Percentiles rank a stretch among this genome's conserved stretches.
Evolutionary conservation across 495 filamentous ascomycete genomes (phyloP).

Genomic region (Ramalina intermedia): DNA sequence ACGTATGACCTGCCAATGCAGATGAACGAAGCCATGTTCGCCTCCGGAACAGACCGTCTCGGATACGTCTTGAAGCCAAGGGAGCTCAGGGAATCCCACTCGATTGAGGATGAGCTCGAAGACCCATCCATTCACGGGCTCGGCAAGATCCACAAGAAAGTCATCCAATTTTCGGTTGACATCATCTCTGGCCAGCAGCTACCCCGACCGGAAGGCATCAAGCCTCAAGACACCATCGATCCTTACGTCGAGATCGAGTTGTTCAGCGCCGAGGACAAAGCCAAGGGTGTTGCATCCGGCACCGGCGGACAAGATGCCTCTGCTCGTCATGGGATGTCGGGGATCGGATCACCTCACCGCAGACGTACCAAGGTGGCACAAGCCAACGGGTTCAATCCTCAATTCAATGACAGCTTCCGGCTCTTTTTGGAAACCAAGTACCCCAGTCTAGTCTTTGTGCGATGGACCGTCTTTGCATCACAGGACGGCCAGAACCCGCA

Average conservation of each 20-base stretch:
- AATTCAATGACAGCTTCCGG: slow-evolving; percentile 60
- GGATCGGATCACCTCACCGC: slow-evolving; percentile 61
- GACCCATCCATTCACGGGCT: slow-evolving; percentile 18
- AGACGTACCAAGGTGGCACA: slow-evolving; percentile 61
- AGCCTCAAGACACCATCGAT: slow-evolving; percentile 60
- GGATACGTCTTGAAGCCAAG: slow-evolving; percentile 91
- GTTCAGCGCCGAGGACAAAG: slow-evolving; percentile 84
- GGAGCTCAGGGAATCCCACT: slow-evolving; percentile 49
- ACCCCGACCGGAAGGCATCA: slow-evolving; percentile 60
- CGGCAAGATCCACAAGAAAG: slow-evolving; percentile 52
- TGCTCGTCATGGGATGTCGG: slow-evolving; percentile 51
- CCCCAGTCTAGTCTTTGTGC: slow-evolving; percentile 83
- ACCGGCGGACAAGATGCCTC: slow-evolving; percentile 60
- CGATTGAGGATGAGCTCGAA: slow-evolving; percentile 15
- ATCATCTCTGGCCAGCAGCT: slow-evolving; percentile 91
- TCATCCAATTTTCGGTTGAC: slow-evolving; percentile 70
- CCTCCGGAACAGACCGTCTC: slow-evolving; percentile 70
- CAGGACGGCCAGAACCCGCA: slow-evolving; percentile 48
- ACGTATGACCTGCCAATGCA: slow-evolving; percentile 92
- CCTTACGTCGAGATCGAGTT: slow-evolving; percentile 92
- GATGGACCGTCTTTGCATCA: slow-evolving; percentile 81
- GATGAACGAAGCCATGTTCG: slow-evolving; percentile 95
- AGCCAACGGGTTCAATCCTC: slow-evolving; percentile 84
- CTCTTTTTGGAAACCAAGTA: slow-evolving; percentile 78
- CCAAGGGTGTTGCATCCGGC: slow-evolving; percentile 41